Conservation (phyloP, 352 stramenopile genomes). For the Aphanomyces euteiches region DNA sequence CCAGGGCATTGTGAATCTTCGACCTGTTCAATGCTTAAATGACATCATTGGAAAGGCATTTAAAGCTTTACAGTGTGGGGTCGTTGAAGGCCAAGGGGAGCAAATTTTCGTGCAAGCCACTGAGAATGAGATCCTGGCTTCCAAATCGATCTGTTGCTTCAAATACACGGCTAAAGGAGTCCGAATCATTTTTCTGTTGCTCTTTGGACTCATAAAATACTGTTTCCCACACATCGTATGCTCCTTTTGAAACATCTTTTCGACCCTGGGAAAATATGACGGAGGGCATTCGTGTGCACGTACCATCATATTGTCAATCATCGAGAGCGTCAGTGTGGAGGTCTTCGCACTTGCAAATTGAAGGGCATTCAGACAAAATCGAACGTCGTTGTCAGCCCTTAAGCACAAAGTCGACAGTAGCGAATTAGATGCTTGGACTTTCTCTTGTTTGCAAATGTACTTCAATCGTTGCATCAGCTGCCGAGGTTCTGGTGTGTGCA, state of each 20-base stretch:
- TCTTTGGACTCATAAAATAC: constrained; percentile 67
- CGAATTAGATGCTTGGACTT: constrained; percentile 59
- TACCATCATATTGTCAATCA: constrained; percentile 31
- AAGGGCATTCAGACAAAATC: constrained; percentile 94
- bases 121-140: constrained; percentile 76
- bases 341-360: constrained; percentile 89
- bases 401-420: constrained; percentile 58
- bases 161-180: constrained; percentile 49
- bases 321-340: constrained; percentile 32
- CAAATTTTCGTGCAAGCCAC: constrained; percentile 87
- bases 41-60: neutral
- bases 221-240: constrained; percentile 61
- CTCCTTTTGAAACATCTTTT: constrained; percentile 32
- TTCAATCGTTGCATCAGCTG: constrained; percentile 90
- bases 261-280: constrained; percentile 5
- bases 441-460: constrained; percentile 89
- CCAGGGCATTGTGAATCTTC: constrained; percentile 72
- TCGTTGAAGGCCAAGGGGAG: constrained; percentile 86
- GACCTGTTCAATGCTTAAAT: constrained; percentile 16
- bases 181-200: constrained; percentile 44
- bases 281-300: neutral
- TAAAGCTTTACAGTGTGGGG: constrained; percentile 59
- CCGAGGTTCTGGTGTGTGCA: constrained; percentile 77
- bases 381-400: constrained; percentile 88
- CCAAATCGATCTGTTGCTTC: constrained; percentile 67